Evolutionary conservation across 1,284 basidiomycete species (phyloP).

Genomic region (Puccinia sorghi): DNA sequence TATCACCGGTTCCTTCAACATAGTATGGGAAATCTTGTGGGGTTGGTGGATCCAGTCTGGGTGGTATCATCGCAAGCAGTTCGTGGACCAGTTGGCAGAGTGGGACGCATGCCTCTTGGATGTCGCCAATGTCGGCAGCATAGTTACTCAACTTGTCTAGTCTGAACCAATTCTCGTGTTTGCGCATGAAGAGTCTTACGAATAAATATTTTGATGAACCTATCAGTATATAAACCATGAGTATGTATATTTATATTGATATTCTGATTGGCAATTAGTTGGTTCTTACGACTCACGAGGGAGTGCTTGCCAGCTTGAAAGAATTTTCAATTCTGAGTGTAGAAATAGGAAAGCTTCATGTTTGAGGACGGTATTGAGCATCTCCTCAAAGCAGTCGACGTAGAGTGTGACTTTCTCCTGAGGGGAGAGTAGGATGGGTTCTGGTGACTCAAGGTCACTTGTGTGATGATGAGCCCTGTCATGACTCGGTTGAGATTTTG

Average conservation of each 20-base stretch:
- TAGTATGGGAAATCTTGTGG: background rate
- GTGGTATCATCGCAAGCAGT: background rate
- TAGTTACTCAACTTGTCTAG: constrained; percentile 34
- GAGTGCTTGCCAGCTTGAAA: constrained; percentile 29
- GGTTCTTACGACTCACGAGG: background rate
- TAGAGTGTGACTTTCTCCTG: constrained; percentile 37
- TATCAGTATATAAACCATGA: background rate
- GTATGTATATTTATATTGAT: background rate
- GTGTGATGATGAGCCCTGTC: background rate
- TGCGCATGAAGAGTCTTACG: constrained; percentile 45
- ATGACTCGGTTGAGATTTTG: background rate
- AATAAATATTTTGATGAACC: constrained; percentile 41
- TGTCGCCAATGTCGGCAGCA: constrained; percentile 13
- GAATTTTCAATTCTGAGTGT: constrained; percentile 8
- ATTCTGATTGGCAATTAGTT: background rate
- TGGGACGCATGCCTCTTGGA: constrained; percentile 9
- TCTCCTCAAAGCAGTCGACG: constrained; percentile 36
- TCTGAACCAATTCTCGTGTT: constrained; percentile 47
- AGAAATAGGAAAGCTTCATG: constrained; percentile 33
- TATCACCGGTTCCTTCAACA: background rate
- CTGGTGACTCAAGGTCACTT: background rate
- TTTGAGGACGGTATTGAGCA: constrained; percentile 29
- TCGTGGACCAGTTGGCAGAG: background rate
- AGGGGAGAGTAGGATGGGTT: constrained; percentile 13
- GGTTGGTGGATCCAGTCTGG: background rate